phyloP scores from a whole-genome alignment of 2,329 filamentous ascomycete genomes.

The Zymoseptoria tritici region DNA sequence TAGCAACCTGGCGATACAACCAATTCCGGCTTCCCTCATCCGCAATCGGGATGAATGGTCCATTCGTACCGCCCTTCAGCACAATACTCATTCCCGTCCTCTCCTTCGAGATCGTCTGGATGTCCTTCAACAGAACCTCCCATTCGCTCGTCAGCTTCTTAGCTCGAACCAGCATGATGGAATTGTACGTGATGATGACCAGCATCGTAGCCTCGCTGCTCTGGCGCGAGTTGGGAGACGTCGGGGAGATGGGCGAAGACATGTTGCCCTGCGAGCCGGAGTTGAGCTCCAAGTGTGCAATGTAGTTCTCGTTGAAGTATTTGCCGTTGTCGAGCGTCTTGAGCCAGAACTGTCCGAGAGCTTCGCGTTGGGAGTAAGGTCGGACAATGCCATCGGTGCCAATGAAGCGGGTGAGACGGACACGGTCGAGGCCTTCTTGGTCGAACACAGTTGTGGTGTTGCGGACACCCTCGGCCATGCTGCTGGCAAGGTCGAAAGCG shows the following conservation, averaged over 20 bases:
- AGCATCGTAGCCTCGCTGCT: constrained; percentile 52
- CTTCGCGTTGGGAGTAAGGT: constrained; percentile 89
- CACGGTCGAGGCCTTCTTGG: constrained; percentile 84
- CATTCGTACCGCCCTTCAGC: constrained; percentile 82
- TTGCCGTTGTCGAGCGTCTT: constrained; percentile 97
- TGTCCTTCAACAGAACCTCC: constrained; percentile 91
- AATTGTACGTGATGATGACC: constrained; percentile 51
- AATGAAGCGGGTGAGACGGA: constrained; percentile 88
- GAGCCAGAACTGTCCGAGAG: constrained; percentile 95
- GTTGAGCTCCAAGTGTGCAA: constrained; percentile 81
- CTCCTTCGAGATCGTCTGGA: constrained; percentile 96
- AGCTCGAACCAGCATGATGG: constrained; percentile 84
- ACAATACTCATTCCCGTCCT: constrained; percentile 85
- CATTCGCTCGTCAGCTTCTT: constrained; percentile 83
- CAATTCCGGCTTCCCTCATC: constrained; percentile 69
- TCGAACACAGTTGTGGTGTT: constrained; percentile 99
- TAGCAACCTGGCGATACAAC: constrained; percentile 58
- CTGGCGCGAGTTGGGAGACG: constrained; percentile 7
- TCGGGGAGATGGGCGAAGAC: constrained; percentile 7
- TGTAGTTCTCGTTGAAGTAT: constrained; percentile 96
- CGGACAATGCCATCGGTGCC: constrained; percentile 87
- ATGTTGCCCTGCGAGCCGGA: constrained; percentile 59
- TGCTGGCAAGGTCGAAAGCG: constrained; percentile 92
- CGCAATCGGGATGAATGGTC: constrained; percentile 88
- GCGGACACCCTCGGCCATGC: constrained; percentile 92